These are phyloP conservation scores for Raphidocelis subcapitata DNA, from an alignment of 139 green algal genomes.

Conservation along the genomic window DNA sequence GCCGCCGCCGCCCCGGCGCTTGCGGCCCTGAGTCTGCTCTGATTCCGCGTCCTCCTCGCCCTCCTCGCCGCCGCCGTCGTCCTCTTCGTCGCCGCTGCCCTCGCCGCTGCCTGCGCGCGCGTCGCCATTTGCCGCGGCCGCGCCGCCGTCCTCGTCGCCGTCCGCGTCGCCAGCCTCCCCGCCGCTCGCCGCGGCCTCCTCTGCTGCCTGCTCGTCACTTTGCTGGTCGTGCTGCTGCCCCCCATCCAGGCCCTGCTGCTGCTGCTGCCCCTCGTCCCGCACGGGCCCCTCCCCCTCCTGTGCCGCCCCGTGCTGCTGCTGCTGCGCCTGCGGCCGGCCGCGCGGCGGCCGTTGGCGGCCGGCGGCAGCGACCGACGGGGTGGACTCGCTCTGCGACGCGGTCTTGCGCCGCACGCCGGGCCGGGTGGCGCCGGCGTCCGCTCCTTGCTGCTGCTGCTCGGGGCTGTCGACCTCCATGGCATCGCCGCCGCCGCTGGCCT, in stretches of 20 bases:
- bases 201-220: background rate
- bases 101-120: background rate
- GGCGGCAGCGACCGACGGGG: no score
- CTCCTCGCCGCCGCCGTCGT: background rate
- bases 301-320: background rate
- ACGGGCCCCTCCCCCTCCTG: no score
- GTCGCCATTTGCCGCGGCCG: background rate
- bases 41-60: background rate
- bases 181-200: background rate
- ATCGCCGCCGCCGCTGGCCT: no score
- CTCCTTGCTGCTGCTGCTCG: no score
- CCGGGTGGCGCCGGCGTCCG: no score
- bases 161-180: conserved; percentile 4
- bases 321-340: background rate
- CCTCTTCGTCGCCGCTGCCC: background rate
- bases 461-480: no score
- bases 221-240: background rate
- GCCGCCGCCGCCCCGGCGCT: background rate
- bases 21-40: conserved; percentile 2
- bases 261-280: background rate
- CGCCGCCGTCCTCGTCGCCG: conserved; percentile 5
- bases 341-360: background rate
- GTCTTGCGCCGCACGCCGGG: no score
- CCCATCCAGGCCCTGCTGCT: background rate
- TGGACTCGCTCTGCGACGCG: no score